Base-by-base conservation (phyloP, 352 stramenopile genomes). In the Phytophthora idaei region DNA sequence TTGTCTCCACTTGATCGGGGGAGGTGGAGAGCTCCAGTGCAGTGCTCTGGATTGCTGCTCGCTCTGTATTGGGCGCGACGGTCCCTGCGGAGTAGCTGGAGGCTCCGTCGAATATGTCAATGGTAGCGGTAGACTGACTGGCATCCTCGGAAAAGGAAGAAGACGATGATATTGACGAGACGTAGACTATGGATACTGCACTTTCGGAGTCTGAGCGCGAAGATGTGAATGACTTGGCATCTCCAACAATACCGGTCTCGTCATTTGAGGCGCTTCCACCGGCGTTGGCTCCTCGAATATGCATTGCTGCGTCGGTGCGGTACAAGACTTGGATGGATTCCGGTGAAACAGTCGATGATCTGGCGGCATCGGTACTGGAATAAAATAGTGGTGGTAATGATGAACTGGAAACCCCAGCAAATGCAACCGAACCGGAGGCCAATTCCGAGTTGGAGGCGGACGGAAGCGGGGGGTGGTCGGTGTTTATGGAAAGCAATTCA, bases 11-110 rank as follows among this genome's bases (percentile, higher is more conserved):
- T 60, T 65, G 27, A 1, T 51, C 36, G 0, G 31, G 5, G 9
- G 42, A 61, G 15, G 32, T 61, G 21, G 70, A 56, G 3, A 64
- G 7, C 44, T 58, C 39, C 7, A 67, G 11, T 27, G 47, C 48
- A 1, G 55, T 45, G 50, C 51, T 74, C 15, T 67, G 14, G 15
- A 61, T 39, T 49, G 15, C 28, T 32, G 46, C 5, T 36, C 37
- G 49, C 50, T 67, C 55, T 54, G 64, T 31, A 5, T 27, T 62
- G 17, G 51, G 39, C 31, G 42, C 7, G 27, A 66, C 42, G 9
- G 48, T 62, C 0, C 42, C 61, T 58, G 34, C 42, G 1, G 50
- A 56, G 46, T 60, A 60, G 31, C 36, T 68, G 21, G 31, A 31
- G 41, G 21, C 21, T 42, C 28, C 25, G 8, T 46, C 4, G 37